Percentiles rank a stretch among this genome's conserved stretches.
Evolutionary conservation across 2,329 filamentous ascomycete species (phyloP).

Genomic region (Pseudogymnoascus sp.): DNA sequence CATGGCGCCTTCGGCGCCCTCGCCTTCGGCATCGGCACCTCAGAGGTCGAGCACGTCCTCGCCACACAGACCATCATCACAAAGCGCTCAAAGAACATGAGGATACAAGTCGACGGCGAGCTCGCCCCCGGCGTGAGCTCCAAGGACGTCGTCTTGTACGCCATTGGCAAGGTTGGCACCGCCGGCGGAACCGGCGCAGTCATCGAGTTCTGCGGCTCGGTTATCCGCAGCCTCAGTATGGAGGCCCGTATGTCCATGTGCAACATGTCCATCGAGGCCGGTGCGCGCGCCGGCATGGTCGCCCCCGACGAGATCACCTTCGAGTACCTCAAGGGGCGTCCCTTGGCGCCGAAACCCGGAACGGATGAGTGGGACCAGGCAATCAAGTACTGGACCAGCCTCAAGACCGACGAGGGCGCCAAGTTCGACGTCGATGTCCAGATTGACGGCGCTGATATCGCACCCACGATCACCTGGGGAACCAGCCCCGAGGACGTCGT

Average conservation of each 20-base stretch:
- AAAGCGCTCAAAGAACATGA: constrained; percentile 97
- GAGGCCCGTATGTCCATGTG: constrained; percentile 98
- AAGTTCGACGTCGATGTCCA: constrained; percentile 84
- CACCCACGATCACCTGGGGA: constrained; percentile 92
- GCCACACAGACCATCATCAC: constrained; percentile 94
- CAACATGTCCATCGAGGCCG: constrained; percentile 98
- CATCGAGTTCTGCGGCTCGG: constrained; percentile 95
- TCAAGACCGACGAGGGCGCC: constrained; percentile 79
- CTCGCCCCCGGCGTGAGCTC: constrained; percentile 85
- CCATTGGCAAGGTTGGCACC: constrained; percentile 89
- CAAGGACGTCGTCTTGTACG: constrained; percentile 89
- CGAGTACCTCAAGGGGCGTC: constrained; percentile 86
- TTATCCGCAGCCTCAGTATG: constrained; percentile 83
- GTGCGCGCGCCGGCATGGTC: constrained; percentile 92
- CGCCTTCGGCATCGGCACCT: constrained; percentile 95
- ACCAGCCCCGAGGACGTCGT: constrained; percentile 94
- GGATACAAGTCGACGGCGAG: constrained; percentile 87
- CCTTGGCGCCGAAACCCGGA: constrained; percentile 75
- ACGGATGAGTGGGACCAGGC: constrained; percentile 87
- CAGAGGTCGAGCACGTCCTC: constrained; percentile 96
- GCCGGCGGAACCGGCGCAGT: constrained; percentile 90
- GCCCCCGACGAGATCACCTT: constrained; percentile 91
- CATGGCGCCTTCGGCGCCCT: constrained; percentile 94
- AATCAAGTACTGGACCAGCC: constrained; percentile 74
- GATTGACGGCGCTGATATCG: constrained; percentile 86